Conservation (phyloP, 805 yeast species). For the Lipomyces mesembrius region DNA sequence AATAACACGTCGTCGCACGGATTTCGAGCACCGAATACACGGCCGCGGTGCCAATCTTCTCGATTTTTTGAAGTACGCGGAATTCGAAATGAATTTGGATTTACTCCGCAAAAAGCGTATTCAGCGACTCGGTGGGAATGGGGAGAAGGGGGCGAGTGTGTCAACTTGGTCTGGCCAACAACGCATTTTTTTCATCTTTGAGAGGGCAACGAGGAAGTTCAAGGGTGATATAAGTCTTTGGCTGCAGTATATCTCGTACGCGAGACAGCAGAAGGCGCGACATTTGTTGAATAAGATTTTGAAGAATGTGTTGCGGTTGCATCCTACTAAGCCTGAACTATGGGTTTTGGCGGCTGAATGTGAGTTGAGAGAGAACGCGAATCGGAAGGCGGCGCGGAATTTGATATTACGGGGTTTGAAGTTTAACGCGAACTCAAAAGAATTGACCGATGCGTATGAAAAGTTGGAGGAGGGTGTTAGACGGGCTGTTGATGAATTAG, state of each 20-base stretch:
- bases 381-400: conserved; percentile 85
- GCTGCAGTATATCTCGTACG: conserved; percentile 71
- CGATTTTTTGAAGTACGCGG: conserved; percentile 79
- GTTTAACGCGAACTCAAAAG: conserved; percentile 73
- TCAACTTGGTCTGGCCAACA: conserved; percentile 88
- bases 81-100: conserved; percentile 80
- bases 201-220: conserved; percentile 77
- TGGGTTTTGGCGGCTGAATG: conserved; percentile 96
- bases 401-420: conserved; percentile 83
- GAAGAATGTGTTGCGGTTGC: conserved; percentile 71
- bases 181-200: conserved; percentile 79
- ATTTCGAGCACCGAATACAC: conserved; percentile 86
- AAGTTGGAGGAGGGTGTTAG: conserved; percentile 62
- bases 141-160: conserved; percentile 47
- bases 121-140: conserved; percentile 57
- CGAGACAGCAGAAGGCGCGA: conserved; percentile 44
- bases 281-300: conserved; percentile 52
- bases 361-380: conserved; percentile 86
- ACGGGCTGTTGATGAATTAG: conserved; percentile 16
- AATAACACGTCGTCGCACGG: conserved; percentile 92
- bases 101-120: conserved; percentile 74
- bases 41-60: conserved; percentile 79
- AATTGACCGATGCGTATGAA: conserved; percentile 83
- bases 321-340: conserved; percentile 86
- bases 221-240: conserved; percentile 80